Evolutionary conservation across 2,329 filamentous ascomycete genomes (phyloP).

Genomic region (Colletotrichum liaoningense): DNA sequence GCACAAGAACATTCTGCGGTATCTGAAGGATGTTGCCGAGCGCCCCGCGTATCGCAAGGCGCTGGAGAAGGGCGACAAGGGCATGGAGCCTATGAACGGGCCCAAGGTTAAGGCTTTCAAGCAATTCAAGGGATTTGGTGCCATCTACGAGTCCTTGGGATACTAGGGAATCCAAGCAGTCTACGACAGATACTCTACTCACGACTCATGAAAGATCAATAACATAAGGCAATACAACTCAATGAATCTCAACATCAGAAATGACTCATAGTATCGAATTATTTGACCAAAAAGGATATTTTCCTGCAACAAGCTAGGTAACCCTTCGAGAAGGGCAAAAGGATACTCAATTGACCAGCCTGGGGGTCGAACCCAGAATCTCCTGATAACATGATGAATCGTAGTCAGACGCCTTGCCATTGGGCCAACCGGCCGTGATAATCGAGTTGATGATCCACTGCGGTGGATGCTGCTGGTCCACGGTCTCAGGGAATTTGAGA

Average conservation of each 20-base stretch:
- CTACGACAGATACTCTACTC: not conserved
- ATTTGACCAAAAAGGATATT: no score
- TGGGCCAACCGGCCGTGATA: slow-evolving; percentile 43
- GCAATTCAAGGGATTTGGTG: slow-evolving; percentile 13
- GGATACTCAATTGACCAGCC: slow-evolving; percentile 20
- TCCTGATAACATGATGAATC: slow-evolving; percentile 37
- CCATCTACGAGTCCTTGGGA: not conserved
- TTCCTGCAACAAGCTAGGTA: no score
- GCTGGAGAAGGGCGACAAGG: slow-evolving; percentile 61
- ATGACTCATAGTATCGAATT: no score
- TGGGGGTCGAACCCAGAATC: slow-evolving; percentile 36
- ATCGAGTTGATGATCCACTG: not conserved
- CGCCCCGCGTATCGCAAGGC: slow-evolving; percentile 60
- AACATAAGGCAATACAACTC: not conserved
- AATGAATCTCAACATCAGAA: no score
- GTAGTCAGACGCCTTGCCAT: slow-evolving; percentile 58
- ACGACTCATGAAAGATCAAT: not conserved
- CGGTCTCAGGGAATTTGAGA: not conserved
- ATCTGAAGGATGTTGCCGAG: slow-evolving; percentile 54
- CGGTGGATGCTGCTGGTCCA: not conserved
- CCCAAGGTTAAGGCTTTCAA: slow-evolving; percentile 23
- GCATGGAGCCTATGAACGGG: slow-evolving; percentile 45
- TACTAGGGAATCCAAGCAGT: not conserved
- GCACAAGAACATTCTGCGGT: slow-evolving; percentile 57
- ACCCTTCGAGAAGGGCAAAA: not conserved